Percentiles rank a stretch among this genome's conserved stretches.
phyloP scores from a whole-genome alignment of 2,329 filamentous ascomycete species.

The Fusarium aywerte region DNA sequence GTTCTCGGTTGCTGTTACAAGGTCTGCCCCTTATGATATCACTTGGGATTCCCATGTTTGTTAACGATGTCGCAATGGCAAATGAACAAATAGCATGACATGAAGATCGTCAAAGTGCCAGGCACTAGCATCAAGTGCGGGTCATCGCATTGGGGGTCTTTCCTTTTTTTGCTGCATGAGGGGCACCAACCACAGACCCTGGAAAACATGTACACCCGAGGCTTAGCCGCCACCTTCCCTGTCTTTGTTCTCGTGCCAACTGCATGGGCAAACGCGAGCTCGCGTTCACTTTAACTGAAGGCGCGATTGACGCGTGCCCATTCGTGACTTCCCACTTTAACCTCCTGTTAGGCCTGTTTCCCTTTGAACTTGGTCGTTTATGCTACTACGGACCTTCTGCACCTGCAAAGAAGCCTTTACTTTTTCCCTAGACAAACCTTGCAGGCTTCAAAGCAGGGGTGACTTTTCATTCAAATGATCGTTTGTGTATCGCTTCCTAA shows the following conservation, averaged over 20 bases:
- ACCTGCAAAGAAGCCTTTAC: constrained; percentile 15
- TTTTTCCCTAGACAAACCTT: constrained; percentile 3
- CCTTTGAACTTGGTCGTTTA: constrained; percentile 30
- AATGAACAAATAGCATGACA: constrained; percentile 37
- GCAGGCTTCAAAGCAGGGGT: background rate
- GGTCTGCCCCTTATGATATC: constrained; percentile 34
- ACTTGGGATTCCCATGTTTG: constrained; percentile 39
- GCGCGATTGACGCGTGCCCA: constrained; percentile 49
- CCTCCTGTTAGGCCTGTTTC: constrained; percentile 27
- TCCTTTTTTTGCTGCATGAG: background rate
- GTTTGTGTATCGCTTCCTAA: constrained; percentile 4
- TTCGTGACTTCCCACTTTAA: constrained; percentile 44
- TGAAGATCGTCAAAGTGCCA: constrained; percentile 30
- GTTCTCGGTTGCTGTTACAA: constrained; percentile 18
- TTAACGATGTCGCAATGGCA: constrained; percentile 18
- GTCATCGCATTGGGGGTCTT: constrained; percentile 1
- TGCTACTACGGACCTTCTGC: constrained; percentile 30
- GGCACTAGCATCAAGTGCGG: constrained; percentile 37
- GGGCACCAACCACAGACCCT: constrained; percentile 36
- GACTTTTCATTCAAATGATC: constrained; percentile 6
- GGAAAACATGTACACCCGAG: background rate
- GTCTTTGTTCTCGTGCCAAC: background rate
- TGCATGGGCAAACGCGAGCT: constrained; percentile 20
- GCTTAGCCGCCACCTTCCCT: constrained; percentile 28
- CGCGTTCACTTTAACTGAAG: constrained; percentile 10